Percentiles rank a stretch among this genome's conserved stretches.
These are phyloP conservation scores for Beauveria brongniartii DNA, from an alignment of 2,329 filamentous ascomycete species.

Conservation along the genomic window DNA sequence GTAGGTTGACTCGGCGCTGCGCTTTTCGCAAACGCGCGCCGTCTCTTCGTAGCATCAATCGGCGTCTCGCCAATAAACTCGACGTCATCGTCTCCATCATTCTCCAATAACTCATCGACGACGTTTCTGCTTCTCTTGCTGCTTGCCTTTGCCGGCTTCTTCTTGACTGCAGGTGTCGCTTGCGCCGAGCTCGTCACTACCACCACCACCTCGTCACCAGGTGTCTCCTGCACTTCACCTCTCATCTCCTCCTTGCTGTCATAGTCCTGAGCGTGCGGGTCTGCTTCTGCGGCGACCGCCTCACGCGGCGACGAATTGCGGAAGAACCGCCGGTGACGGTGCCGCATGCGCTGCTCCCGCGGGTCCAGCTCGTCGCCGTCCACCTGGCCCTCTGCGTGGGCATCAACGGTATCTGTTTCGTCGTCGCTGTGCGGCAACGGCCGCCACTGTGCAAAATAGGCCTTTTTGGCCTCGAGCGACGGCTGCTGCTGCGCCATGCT, in stretches of 20 bases:
- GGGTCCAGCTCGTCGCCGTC: constrained; percentile 23
- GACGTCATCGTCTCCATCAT: not conserved
- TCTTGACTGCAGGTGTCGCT: not conserved
- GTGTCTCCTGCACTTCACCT: not conserved
- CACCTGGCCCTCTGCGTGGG: not conserved
- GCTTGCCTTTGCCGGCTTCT: not conserved
- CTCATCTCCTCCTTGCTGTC: too few relatives aligned
- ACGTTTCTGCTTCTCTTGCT: not conserved
- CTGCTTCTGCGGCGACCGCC: not conserved
- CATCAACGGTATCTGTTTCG: constrained; percentile 13
- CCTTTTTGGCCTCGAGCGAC: constrained; percentile 33
- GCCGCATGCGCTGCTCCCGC: constrained; percentile 26
- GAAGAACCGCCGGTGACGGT: constrained; percentile 23
- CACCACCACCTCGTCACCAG: not conserved
- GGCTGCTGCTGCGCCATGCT: constrained; percentile 16
- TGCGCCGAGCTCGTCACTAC: not conserved
- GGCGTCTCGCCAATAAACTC: constrained; percentile 10
- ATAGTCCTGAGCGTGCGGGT: too few relatives aligned
- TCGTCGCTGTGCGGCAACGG: constrained; percentile 24
- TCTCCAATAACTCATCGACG: not conserved
- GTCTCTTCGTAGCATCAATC: not conserved
- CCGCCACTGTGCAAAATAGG: constrained; percentile 37
- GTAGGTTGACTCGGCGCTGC: not conserved
- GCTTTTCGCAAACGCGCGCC: constrained; percentile 3
- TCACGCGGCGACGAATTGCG: not conserved